Conservation (phyloP, 345 rosid genomes). For the Populus euphratica region DNA sequence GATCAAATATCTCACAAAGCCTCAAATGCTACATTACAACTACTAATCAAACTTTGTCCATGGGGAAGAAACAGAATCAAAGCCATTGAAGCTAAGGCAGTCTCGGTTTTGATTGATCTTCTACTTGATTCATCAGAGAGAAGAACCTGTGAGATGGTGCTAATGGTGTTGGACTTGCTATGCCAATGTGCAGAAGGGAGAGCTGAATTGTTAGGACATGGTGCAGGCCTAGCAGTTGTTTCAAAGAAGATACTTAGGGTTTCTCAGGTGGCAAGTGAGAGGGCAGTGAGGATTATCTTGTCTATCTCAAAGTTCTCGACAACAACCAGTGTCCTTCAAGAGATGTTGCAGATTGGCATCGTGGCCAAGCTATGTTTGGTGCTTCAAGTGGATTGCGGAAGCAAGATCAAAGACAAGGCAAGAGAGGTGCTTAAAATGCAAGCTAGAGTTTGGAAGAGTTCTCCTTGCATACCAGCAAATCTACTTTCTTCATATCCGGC, state of each 20-base stretch:
- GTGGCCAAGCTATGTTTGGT: constrained; percentile 42
- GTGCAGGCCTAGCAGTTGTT: constrained; percentile 38
- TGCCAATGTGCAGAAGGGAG: constrained; percentile 49
- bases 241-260: constrained; percentile 45
- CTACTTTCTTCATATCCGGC: constrained; percentile 34
- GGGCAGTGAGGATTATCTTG: constrained; percentile 39
- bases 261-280: constrained; percentile 37
- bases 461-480: constrained; percentile 39
- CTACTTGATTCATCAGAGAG: constrained; percentile 41
- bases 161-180: constrained; percentile 35
- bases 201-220: constrained; percentile 33
- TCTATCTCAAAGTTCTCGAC: constrained; percentile 35
- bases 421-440: constrained; percentile 42
- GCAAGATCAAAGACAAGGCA: constrained; percentile 37
- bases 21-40: constrained; percentile 41
- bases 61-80: constrained; percentile 66
- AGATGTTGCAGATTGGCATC: constrained; percentile 43
- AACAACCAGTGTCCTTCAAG: constrained; percentile 31
- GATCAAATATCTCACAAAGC: constrained; percentile 52
- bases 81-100: constrained; percentile 41
- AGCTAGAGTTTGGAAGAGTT: constrained; percentile 39
- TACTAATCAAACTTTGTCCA: constrained; percentile 38
- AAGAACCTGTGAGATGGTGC: constrained; percentile 38
- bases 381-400: constrained; percentile 32
- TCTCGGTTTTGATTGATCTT: constrained; percentile 36